Evolutionary conservation across 108 stramenopile genomes (phyloP), one percentile per base, ranked within the genome.

Genomic region (Stephanodiscus triporus): DNA sequence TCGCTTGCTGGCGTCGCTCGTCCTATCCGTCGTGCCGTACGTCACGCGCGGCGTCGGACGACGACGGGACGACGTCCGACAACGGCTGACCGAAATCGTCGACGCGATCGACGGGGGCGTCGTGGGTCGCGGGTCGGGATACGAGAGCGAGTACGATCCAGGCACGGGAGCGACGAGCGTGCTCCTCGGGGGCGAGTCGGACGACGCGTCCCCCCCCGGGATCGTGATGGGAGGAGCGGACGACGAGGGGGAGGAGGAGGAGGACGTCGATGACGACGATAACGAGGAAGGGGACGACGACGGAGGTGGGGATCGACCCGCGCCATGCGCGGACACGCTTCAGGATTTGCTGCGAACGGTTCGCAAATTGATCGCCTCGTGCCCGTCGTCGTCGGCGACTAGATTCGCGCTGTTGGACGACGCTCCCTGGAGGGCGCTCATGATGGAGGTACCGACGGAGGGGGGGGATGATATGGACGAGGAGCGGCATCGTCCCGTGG

Each of bases 321-420:
- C 80, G 36, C 75, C 68, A 20, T 95, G 91, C 68, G 80, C 80
- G 4, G 91, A 95, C 61, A 91, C 88, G 20, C 68, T 92, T 64
- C 94, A 95, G 73, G 94, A 95, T 71, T 81, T 91, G 60, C 47
- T 87, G 6, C 84, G 89, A 23, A 75, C 86, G 9, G 80, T 80
- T 7, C 61, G 81, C 13, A 78, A 64, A 42, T 57, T 82, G 54
- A 61, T 78, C 7, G 43, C 58, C 10, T 47, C 79, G 23, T 48
- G 23, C 27, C 26, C 48, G 59, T 19, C 78, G 80, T 61, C 16
- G 16, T 43, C 36, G 9, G 32, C 53, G 24, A 77, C 88, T 2
- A 65, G 86, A 0, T 91, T 89, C 66, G 78, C 85, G 37, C 66
- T 92, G 4, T 67, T 88, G 55, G 45, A 53, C 11, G 90, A 92